Conservation (phyloP, 306 rosid genomes). For the Vachellia pachyceras region DNA sequence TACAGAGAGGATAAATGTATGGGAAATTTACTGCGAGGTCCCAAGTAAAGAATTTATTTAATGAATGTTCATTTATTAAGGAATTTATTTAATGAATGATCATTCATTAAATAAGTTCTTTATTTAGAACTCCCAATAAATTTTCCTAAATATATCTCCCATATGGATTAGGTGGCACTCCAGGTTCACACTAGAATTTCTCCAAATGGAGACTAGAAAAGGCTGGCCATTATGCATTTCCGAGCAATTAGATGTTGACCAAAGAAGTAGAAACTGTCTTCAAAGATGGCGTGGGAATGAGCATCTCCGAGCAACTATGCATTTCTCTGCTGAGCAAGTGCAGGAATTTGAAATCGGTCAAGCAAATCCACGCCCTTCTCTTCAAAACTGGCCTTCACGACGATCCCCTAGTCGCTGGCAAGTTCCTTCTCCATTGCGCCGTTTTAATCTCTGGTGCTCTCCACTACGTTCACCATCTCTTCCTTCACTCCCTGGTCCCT, state of each 20-base stretch:
- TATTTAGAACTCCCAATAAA: too few species aligned
- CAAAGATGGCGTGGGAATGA: constrained; percentile 37
- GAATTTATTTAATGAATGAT: too few species aligned
- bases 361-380: constrained; percentile 63
- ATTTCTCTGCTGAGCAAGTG: constrained; percentile 55
- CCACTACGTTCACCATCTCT: constrained; percentile 62
- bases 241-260: background rate
- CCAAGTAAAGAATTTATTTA: too few species aligned
- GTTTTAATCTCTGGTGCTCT: constrained; percentile 62
- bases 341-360: constrained; percentile 50
- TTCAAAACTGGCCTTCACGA: constrained; percentile 55
- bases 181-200: too few species aligned
- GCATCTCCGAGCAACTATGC: constrained; percentile 43
- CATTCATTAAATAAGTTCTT: too few species aligned
- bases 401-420: constrained; percentile 61
- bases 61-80: too few species aligned
- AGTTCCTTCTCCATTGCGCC: constrained; percentile 80
- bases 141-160: too few species aligned
- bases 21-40: too few species aligned
- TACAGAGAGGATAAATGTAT: too few species aligned
- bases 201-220: background rate
- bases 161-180: too few species aligned
- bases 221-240: background rate
- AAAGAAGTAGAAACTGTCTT: background rate
- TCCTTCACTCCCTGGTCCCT: constrained; percentile 62